Evolutionary conservation across 2,329 filamentous ascomycete species (phyloP), one percentile per base, ranked within the genome.

Genomic region (Blastomyces emzantsi): DNA sequence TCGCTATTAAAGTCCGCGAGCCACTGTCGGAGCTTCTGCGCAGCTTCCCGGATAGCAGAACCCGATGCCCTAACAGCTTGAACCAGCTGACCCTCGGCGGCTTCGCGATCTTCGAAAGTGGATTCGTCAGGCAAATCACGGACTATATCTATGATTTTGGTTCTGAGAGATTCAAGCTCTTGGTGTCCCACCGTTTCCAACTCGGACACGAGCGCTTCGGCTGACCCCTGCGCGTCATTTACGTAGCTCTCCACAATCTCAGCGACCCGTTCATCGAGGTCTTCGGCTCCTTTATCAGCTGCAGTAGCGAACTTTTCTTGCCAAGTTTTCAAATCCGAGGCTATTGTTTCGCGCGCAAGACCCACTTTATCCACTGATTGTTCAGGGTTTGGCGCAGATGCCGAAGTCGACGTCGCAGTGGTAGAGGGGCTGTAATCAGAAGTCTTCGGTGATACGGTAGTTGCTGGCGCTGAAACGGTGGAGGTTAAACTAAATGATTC

Each of bases 271-370:
- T 83, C 80, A 66, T 85, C 81, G 6, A 90, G 78, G 69, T 89
- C 85, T 66, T 87, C 85, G n/a, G 84, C 79, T 6, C 92, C 92
- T 73, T 95, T 92, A 65, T 95, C 89, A 8, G 90, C 90, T 11
- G 92, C 92, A 65, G 87, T 85, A 36, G 89, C 84, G 73, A 96
- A 97, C 71, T 96, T 95, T 66, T 85, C 85, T 75, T 97, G 89
- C 93, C 94, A 99, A 63, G 83, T 82, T 68, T 85, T 83, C 17
- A 99, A 82, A 73, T 99, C 94, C 3, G 39, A 61, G 39, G 64
- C 62, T 61, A 97, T 89, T 66, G 84, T 84, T 70, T 87, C 83
- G 55, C 85, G 85, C 61, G 73, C 65, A 70, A 76, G 64, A 73
- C 67, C 78, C 58, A 71, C 76, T 67, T 75, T 72, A 65, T 76